Evolutionary conservation across 768 basidiomycete genomes (phyloP).

Genomic region (Chalciporus piperatus): DNA sequence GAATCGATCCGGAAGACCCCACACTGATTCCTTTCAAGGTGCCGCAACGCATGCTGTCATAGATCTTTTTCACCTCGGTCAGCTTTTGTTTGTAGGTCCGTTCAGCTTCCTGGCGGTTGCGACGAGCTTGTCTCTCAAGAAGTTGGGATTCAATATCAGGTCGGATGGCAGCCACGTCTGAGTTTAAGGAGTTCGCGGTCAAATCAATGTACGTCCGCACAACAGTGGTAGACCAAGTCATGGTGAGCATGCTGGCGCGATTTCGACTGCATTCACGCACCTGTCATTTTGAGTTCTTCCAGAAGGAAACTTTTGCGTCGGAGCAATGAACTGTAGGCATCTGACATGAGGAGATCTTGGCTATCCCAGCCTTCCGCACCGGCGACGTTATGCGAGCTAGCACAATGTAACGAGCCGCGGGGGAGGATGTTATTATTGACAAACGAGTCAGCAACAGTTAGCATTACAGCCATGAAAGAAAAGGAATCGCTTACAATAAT

Average conservation of each 20-base stretch:
- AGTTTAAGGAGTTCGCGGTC: no score
- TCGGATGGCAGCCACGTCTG: conserved; percentile 22
- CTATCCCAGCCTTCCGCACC: conserved; percentile 41
- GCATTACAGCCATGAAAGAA: background rate
- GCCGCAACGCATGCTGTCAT: conserved; percentile 44
- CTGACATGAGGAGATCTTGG: conserved; percentile 39
- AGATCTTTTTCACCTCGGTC: conserved; percentile 39
- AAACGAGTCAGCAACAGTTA: background rate
- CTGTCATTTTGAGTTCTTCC: conserved; percentile 36
- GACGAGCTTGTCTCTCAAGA: conserved; percentile 21
- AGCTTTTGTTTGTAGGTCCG: conserved; percentile 25
- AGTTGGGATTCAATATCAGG: conserved; percentile 30
- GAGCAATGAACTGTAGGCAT: conserved; percentile 39
- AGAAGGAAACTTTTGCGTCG: conserved; percentile 36
- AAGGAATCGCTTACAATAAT: conserved; percentile 11
- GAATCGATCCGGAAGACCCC: background rate
- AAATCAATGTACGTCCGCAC: no score
- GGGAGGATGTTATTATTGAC: background rate
- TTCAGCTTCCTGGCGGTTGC: conserved; percentile 28
- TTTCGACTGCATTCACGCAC: conserved; percentile 26
- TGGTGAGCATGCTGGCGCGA: background rate
- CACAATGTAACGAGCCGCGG: background rate
- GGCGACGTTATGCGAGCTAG: conserved; percentile 38
- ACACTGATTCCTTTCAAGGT: background rate
- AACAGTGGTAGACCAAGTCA: no score